phyloP scores from a whole-genome alignment of 78 protist genomes.

The Polysphondylium violaceum region DNA sequence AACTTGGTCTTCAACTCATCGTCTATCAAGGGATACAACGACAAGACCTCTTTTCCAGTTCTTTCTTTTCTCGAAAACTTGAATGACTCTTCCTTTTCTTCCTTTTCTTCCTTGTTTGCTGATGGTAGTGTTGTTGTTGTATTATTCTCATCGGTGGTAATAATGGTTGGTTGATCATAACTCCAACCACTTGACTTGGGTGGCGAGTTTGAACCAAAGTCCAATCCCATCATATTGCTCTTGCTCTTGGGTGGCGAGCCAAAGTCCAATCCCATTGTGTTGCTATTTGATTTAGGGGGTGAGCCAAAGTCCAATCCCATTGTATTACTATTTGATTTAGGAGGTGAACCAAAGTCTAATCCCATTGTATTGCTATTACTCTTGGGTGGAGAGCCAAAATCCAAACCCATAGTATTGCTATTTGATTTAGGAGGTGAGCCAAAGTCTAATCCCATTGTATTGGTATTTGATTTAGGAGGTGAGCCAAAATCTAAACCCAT shows the following conservation, averaged over 20 bases:
- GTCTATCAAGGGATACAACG: slow-evolving; percentile 58
- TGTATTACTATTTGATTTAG: neutral
- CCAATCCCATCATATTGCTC: slow-evolving; percentile 2
- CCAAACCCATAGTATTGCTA: slow-evolving; percentile 26
- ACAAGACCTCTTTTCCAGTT: slow-evolving; percentile 24
- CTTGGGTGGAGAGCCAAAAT: neutral
- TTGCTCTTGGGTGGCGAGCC: neutral
- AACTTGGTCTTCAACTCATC: slow-evolving; percentile 41
- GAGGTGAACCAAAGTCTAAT: slow-evolving; percentile 38
- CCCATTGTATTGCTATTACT: neutral
- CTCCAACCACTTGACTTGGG: neutral
- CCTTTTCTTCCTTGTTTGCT: neutral
- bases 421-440: neutral
- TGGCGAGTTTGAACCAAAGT: slow-evolving; percentile 23
- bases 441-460: slow-evolving; percentile 18
- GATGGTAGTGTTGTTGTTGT: slow-evolving; percentile 19
- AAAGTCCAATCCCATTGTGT: slow-evolving; percentile 49
- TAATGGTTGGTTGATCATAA: neutral
- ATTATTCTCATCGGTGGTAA: neutral
- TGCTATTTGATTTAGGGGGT: neutral
- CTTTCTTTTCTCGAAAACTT: neutral
- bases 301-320: slow-evolving; percentile 16
- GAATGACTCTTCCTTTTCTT: neutral
- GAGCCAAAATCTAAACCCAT: slow-evolving; percentile 45
- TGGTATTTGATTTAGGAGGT: slow-evolving; percentile 3